A percentile compares a stretch with the other conserved stretches of the same genome.
Conservation (phyloP, 164 flowering plant species). For the Chimonanthus praecox region DNA sequence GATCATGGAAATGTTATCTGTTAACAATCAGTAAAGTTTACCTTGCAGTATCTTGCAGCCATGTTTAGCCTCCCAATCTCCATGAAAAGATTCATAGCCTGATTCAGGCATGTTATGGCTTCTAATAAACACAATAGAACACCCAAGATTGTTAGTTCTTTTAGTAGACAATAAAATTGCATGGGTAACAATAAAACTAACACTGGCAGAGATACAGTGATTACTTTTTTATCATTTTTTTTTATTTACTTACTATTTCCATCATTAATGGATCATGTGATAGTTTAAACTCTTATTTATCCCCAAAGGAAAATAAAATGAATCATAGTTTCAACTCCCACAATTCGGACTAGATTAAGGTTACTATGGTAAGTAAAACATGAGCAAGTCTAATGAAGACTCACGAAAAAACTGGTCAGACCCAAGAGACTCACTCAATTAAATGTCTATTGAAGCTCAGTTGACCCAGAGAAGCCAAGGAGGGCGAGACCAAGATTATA, state of each 20-base stretch:
- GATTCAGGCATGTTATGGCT: conserved; percentile 64
- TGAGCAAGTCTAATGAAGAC: too few relatives aligned
- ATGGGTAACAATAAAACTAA: not conserved
- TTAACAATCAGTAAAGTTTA: conserved; percentile 10
- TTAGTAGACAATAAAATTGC: not conserved
- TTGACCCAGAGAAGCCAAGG: too few relatives aligned
- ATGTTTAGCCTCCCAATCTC: conserved; percentile 80
- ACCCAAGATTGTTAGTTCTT: not conserved
- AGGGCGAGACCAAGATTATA: too few relatives aligned
- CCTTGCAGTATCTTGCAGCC: conserved; percentile 95
- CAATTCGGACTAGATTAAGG: too few relatives aligned
- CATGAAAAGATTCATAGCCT: conserved; percentile 56
- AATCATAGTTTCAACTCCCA: too few relatives aligned
- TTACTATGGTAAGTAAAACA: too few relatives aligned
- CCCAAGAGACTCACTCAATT: too few relatives aligned
- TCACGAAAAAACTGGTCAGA: too few relatives aligned
- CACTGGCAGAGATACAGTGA: not conserved
- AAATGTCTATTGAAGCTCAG: too few relatives aligned
- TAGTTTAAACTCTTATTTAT: not conserved
- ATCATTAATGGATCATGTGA: not conserved
- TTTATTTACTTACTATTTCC: too few relatives aligned
- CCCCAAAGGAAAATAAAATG: not conserved
- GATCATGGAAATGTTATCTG: not conserved
- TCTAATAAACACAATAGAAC: conserved; percentile 36
- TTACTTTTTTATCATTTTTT: not conserved